Percentiles rank a stretch among this genome's conserved stretches.
Evolutionary conservation across 495 filamentous ascomycete species (phyloP).

Genomic region (Hypoxylon subgilvum): DNA sequence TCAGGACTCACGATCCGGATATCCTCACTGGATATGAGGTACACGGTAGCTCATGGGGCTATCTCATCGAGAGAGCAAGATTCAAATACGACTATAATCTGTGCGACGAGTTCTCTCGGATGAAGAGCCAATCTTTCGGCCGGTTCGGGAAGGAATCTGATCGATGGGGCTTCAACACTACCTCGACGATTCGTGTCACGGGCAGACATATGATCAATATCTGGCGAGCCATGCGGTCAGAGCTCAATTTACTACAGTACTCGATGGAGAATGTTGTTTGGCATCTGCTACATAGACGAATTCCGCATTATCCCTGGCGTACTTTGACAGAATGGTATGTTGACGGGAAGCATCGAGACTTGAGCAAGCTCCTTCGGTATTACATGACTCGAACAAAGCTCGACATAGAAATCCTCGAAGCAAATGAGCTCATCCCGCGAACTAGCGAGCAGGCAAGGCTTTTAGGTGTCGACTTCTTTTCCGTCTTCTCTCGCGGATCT

Average conservation of each 20-base stretch:
- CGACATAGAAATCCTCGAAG: slow-evolving; percentile 87
- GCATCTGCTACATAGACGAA: slow-evolving; percentile 86
- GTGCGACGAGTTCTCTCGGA: slow-evolving; percentile 86
- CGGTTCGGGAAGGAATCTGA: slow-evolving; percentile 85
- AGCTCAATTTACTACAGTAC: slow-evolving; percentile 89
- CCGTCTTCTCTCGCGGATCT: slow-evolving; percentile 89
- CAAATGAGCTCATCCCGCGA: slow-evolving; percentile 84
- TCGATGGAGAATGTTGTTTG: slow-evolving; percentile 97
- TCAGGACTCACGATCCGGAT: slow-evolving; percentile 84
- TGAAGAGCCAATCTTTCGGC: slow-evolving; percentile 80
- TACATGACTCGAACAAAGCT: slow-evolving; percentile 78
- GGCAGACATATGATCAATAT: slow-evolving; percentile 96
- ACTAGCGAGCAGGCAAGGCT: slow-evolving; percentile 95
- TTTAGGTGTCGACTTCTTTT: slow-evolving; percentile 94
- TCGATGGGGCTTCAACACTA: slow-evolving; percentile 90
- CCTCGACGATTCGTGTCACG: slow-evolving; percentile 83
- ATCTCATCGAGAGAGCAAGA: slow-evolving; percentile 86
- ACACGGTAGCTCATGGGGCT: slow-evolving; percentile 91
- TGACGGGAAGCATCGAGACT: slow-evolving; percentile 67
- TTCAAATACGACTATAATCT: slow-evolving; percentile 88
- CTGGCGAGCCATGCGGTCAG: slow-evolving; percentile 93
- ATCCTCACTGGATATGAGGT: slow-evolving; percentile 96
- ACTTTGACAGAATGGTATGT: slow-evolving; percentile 83
- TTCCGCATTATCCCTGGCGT: slow-evolving; percentile 82
- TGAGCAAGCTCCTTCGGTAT: slow-evolving; percentile 79